Evolutionary conservation across 768 basidiomycete species (phyloP), one percentile per base, ranked within the genome.

Genomic region (Auriscalpium vulgare): DNA sequence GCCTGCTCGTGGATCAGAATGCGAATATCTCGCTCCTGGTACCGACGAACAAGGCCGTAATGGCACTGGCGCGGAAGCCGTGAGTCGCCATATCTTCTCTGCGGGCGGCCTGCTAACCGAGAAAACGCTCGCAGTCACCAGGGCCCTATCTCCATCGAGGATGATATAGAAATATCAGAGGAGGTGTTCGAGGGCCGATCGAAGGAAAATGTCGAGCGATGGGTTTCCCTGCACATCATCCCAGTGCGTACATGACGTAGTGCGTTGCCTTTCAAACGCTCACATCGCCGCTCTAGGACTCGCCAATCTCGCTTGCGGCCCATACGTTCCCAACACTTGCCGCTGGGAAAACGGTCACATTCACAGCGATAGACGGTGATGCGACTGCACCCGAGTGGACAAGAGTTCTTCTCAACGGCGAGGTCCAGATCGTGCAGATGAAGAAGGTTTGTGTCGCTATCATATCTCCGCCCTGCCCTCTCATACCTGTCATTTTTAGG

Each of bases 1-100:
- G 66, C 35, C 72, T 75, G 10, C 78, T 92, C 50, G 59, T 51
- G 21, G 63, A 66, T 14, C 46, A 44, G 6, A 53, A 63, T 34
- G 55, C 64, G 2, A 73, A 68, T 8, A 68, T 73, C 54, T 91
- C 91, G 0, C 52, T 95, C 10, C 76, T 95, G 45, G 91, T 85
- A 5, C 92, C 92, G 0, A 89, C 87, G 23, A 94, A 95, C 69
- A 88, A 86, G 68, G 92, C 91, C 9, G 82, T 94, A 14, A 90
- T 92, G 81, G 84, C 84, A 4, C 72, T 93, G 53, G 68, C 83
- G 3, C 73, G 83, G 64, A 93, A 94, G 70, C 92, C 92, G 89
- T 94, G 70, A 71, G 88, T 14, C 23, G 49, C 35, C 29, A 17
- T 13, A 10, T 36, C n/a, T 29, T 29, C 29, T 29, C 29, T 5